Conservation (phyloP, 169 alveolate species). For the Plasmodium coatneyi region DNA sequence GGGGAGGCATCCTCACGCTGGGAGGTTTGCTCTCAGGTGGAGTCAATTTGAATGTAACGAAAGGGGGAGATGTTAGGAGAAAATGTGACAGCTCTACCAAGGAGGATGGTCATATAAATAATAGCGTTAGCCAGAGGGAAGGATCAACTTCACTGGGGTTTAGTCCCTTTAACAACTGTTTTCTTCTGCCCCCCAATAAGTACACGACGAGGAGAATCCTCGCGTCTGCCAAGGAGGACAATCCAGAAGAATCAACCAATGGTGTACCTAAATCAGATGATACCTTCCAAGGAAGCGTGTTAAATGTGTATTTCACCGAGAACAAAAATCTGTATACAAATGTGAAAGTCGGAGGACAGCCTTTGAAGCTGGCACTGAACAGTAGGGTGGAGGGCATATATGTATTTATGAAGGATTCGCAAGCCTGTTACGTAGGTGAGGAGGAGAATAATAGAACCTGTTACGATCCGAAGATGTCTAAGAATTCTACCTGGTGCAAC, state of each 20-base stretch:
- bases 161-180: background rate
- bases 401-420: conserved; percentile 75
- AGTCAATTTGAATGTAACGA: background rate
- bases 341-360: conserved; percentile 50
- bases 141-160: background rate
- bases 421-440: conserved; percentile 54
- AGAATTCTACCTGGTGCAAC: conserved; percentile 81
- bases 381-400: conserved; percentile 79
- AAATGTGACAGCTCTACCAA: background rate
- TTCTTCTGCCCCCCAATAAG: background rate
- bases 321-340: conserved; percentile 40
- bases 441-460: conserved; percentile 25
- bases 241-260: background rate
- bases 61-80: background rate
- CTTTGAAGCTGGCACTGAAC: conserved; percentile 47
- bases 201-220: background rate
- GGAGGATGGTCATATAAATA: background rate
- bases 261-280: background rate
- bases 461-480: conserved; percentile 77
- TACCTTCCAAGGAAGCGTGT: background rate
- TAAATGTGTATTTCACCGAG: conserved; percentile 28
- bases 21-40: background rate
- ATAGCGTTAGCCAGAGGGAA: background rate
- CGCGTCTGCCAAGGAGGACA: background rate
- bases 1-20: background rate